Evolutionary conservation across 495 filamentous ascomycete species (phyloP), one percentile per base, ranked within the genome.

Genomic region (Delitschia confertaspora): DNA sequence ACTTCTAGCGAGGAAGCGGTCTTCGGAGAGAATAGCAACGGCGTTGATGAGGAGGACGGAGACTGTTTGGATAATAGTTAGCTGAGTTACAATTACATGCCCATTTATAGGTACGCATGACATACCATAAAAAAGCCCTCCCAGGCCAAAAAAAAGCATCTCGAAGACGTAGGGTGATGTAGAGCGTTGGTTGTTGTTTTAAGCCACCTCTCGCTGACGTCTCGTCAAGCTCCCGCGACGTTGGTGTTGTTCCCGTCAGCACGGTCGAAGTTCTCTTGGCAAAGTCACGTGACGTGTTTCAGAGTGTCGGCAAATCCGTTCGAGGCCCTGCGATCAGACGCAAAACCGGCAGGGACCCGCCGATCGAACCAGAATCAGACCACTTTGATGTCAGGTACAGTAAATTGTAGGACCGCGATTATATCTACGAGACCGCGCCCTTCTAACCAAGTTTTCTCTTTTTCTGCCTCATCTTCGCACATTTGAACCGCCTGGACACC

Each of bases 1-100:
- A 93, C 87, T 91, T 56, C 93, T 78, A 37, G 93, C 91, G 37
- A 98, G 80, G 64, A 98, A 98, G 22, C 93, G 79, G 68, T 98
- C 91, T 76, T 98, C 89, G 56, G 88, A 95, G 36, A 96, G 80
- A 65, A 98, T 80, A 38, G 88, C 85, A 60, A 96, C 85, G 29
- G 85, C 85, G 67, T 98, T 98, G 59, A 88, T 77, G 60, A 96
- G 74, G 58, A 98, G 83, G 60, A 93, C 67, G 45, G 75, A 71
- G 38, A 85, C 86, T 91, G 57, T 19, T 20, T 45, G 36, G 36
- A 58, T 37, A 19, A 35, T 42, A 47, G 45, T 47, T 42, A 37
- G 31, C n/a, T 17, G 3, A 25, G 8, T 43, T 32, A 23, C 40
- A 24, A 14, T 26, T 44, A 38, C 22, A 37, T 14, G 9, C 38